Evolutionary conservation across 225 moss, liverwort and hornwort genomes (phyloP), one percentile per base, ranked within the genome.

Genomic region (Takakia lepidozioides): DNA sequence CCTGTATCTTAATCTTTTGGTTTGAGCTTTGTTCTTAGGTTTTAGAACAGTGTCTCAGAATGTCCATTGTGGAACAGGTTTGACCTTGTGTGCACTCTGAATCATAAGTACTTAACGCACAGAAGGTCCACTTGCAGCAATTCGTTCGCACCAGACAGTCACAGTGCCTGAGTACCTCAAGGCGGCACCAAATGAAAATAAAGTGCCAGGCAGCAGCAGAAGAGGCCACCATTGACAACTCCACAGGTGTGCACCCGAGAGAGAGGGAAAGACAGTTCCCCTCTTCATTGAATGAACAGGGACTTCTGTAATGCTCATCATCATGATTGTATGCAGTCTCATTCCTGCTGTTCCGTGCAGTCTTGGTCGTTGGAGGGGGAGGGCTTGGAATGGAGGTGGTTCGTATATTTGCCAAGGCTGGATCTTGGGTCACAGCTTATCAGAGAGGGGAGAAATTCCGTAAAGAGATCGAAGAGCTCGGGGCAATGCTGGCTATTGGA

Each of bases 321-420:
- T 20, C 20, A n/a, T n/a, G n/a, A n/a, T 21, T 20, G 14, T 23
- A 19, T 59, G 19, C 35, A 35, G 5, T 2, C 19, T 29, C 39
- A 13, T 5, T 42, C 45, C 60, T 26, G n/a, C 38, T 44, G 27
- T 23, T 8, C 58, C 56, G 38, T 50, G 51, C 75, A 98, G 98
- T 98, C 56, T 66, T 98, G 73, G 85, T 98, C 44, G 91, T 98
- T 36, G 98, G 98, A 55, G 98, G 98, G 13, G 98, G 98, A 63
- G 98, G 98, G 21, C 60, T 87, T 5, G 98, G 91, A 48, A 69
- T 98, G 87, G 98, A 90, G 66, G 78, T 78, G 24, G 70, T 85
- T 57, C 80, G 80, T 29, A 76, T 61, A 14, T 66, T 98, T 57
- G 90, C 91, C 30, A 78, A 70, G 43, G 98, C 91, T 55, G 98